Evolutionary conservation across 352 stramenopile genomes (phyloP).

Genomic region (Albugo candida): DNA sequence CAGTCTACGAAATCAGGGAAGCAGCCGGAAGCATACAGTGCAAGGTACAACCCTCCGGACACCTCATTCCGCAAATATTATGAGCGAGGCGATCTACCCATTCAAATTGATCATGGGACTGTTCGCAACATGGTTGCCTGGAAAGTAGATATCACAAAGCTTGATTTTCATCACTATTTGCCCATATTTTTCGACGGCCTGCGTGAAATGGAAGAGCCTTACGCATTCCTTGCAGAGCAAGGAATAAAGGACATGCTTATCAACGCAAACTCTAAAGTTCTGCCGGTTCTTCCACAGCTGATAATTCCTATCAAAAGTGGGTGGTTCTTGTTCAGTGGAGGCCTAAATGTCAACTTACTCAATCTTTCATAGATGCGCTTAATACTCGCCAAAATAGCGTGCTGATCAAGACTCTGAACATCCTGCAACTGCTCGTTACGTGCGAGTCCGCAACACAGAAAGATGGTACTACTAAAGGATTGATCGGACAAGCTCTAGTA

Average conservation of each 20-base stretch:
- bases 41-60: constrained; percentile 83
- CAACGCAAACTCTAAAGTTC: constrained; percentile 86
- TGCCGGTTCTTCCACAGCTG: constrained; percentile 93
- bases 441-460: constrained; percentile 68
- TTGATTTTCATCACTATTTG: constrained; percentile 97
- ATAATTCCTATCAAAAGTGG: constrained; percentile 96
- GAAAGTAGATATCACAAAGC: constrained; percentile 91
- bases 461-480: constrained; percentile 49
- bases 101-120: constrained; percentile 93
- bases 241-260: constrained; percentile 96
- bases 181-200: constrained; percentile 97
- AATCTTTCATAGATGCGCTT: constrained; percentile 29
- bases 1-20: background rate
- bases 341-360: background rate
- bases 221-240: constrained; percentile 90
- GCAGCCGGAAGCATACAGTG: background rate
- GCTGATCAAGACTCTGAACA: constrained; percentile 94
- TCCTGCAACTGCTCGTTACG: constrained; percentile 90
- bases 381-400: constrained; percentile 89
- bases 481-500: constrained; percentile 92
- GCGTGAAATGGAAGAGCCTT: constrained; percentile 90
- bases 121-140: constrained; percentile 91
- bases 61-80: constrained; percentile 82
- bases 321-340: constrained; percentile 1
- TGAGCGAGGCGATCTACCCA: constrained; percentile 87